Conservation (phyloP, 768 basidiomycete genomes). For the Lanmaoa rubissima region DNA sequence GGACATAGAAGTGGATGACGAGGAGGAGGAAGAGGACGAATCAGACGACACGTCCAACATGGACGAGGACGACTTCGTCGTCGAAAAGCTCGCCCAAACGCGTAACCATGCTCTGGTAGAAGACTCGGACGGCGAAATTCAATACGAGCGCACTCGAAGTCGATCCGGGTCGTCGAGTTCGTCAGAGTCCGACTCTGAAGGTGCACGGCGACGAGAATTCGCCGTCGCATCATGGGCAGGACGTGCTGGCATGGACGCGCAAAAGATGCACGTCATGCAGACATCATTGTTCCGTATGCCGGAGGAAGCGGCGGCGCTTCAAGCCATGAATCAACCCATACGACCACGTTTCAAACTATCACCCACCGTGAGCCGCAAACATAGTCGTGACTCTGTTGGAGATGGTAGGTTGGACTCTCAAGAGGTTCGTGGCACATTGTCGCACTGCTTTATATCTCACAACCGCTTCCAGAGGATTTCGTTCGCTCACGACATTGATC, state of each 20-base stretch:
- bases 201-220: slow-evolving; percentile 33
- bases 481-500: slow-evolving; percentile 71
- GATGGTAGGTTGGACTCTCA: slow-evolving; percentile 62
- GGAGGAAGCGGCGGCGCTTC: slow-evolving; percentile 67
- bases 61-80: slow-evolving; percentile 49
- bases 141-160: slow-evolving; percentile 41
- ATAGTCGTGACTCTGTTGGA: slow-evolving; percentile 76
- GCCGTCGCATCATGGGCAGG: slow-evolving; percentile 70
- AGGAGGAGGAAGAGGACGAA: slow-evolving; percentile 38
- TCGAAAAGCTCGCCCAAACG: slow-evolving; percentile 24
- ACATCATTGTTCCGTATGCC: slow-evolving; percentile 78
- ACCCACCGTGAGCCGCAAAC: slow-evolving; percentile 56
- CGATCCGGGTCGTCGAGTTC: slow-evolving; percentile 33
- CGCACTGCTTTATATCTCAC: neutral
- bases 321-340: slow-evolving; percentile 46
- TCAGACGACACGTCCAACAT: slow-evolving; percentile 45
- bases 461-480: slow-evolving; percentile 59
- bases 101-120: slow-evolving; percentile 49
- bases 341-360: slow-evolving; percentile 36
- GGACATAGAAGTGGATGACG: slow-evolving; percentile 32
- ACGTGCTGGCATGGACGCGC: slow-evolving; percentile 74
- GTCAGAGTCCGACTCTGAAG: slow-evolving; percentile 23
- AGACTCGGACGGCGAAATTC: slow-evolving; percentile 54
- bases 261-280: slow-evolving; percentile 93
- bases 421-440: slow-evolving; percentile 46